A percentile compares a stretch with the other conserved stretches of the same genome.
phyloP scores from a whole-genome alignment of 1,284 basidiomycete species.

The Grifola frondosa region DNA sequence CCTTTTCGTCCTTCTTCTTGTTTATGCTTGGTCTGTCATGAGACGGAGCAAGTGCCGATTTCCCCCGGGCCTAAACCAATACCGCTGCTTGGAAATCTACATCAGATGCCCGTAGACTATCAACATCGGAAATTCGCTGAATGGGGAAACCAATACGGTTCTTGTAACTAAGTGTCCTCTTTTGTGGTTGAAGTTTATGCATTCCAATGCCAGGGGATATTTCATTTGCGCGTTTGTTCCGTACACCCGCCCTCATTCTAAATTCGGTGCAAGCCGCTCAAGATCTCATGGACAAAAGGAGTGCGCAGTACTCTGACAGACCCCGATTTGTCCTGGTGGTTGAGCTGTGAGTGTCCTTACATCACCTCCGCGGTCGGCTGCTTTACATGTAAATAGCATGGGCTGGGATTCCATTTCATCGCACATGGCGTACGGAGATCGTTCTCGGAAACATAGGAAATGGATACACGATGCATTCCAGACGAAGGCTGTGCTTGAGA shows the following conservation, averaged over 20 bases:
- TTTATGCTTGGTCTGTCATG: no score
- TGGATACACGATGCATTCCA: conserved; percentile 24
- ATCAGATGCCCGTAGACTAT: conserved; percentile 23
- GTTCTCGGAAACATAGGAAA: conserved; percentile 24
- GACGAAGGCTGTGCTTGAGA: conserved; percentile 7
- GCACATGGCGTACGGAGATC: conserved; percentile 17
- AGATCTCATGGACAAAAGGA: conserved; percentile 20
- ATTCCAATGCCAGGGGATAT: conserved; percentile 11
- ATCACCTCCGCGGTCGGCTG: neutral
- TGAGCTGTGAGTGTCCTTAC: conserved; percentile 12
- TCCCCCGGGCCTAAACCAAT: conserved; percentile 22
- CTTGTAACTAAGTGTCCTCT: neutral
- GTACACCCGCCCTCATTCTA: conserved; percentile 16
- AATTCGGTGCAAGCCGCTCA: conserved; percentile 13
- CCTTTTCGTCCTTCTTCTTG: conserved; percentile 13
- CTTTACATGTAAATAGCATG: conserved; percentile 17
- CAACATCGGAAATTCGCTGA: no score
- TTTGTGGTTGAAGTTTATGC: no score
- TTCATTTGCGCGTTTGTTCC: conserved; percentile 12
- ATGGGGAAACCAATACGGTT: neutral
- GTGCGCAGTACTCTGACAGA: conserved; percentile 17
- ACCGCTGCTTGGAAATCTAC: conserved; percentile 24
- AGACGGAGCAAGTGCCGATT: no score
- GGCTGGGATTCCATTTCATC: conserved; percentile 10
- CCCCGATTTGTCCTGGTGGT: conserved; percentile 9